These are phyloP conservation scores for Roridomyces roridus DNA, from an alignment of 768 basidiomycete genomes.

Conservation along the genomic window DNA sequence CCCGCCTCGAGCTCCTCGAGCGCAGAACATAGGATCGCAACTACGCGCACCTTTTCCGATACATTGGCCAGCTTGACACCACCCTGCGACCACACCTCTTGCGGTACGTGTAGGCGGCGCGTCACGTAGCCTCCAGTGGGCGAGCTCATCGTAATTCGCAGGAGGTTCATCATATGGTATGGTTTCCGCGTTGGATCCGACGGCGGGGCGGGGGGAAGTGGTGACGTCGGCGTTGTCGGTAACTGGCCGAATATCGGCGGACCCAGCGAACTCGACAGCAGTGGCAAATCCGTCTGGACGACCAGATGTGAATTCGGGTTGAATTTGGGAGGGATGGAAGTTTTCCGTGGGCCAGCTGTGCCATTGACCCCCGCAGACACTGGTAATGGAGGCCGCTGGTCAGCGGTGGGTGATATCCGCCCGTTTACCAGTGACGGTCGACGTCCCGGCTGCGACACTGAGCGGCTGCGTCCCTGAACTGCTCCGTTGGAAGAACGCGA, in stretches of 20 bases:
- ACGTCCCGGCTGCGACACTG: conserved; percentile 80
- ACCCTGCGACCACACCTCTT: conserved; percentile 90
- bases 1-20: conserved; percentile 78
- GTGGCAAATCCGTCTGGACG: conserved; percentile 55
- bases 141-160: conserved; percentile 80
- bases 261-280: conserved; percentile 50
- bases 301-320: conserved; percentile 56
- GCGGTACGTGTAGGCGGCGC: conserved; percentile 83
- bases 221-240: conserved; percentile 79
- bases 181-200: conserved; percentile 80
- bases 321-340: conserved; percentile 65
- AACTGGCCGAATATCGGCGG: conserved; percentile 58
- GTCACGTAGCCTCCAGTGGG: conserved; percentile 89
- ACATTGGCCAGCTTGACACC: conserved; percentile 85
- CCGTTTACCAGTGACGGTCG: conserved; percentile 64
- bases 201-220: conserved; percentile 76
- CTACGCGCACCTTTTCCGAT: conserved; percentile 85
- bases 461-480: conserved; percentile 59
- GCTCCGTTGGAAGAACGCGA: conserved; percentile 33
- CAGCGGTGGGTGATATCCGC: conserved; percentile 54
- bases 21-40: conserved; percentile 78
- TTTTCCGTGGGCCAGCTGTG: conserved; percentile 53
- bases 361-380: conserved; percentile 42
- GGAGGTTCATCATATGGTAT: conserved; percentile 87
- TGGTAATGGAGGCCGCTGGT: conserved; percentile 61